Evolutionary conservation across 345 rosid species (phyloP).

Genomic region (Salix suchowensis): DNA sequence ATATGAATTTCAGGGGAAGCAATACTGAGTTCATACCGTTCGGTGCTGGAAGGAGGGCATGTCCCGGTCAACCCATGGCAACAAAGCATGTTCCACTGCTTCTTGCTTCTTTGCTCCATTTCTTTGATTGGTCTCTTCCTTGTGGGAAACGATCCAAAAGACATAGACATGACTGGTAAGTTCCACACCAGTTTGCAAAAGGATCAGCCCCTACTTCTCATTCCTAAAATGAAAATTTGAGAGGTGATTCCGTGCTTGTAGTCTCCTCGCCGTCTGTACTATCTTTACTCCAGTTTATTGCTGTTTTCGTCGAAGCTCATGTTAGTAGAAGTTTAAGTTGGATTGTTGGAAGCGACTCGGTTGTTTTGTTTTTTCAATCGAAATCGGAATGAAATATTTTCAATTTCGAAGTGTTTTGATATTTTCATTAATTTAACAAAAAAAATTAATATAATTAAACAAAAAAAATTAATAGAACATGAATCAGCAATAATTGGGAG

Average conservation of each 20-base stretch:
- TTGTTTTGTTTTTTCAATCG: too few relatives aligned
- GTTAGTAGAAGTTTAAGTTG: too few relatives aligned
- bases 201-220: slow-evolving; percentile 16
- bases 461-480: too few relatives aligned
- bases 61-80: slow-evolving; percentile 25
- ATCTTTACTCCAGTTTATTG: too few relatives aligned
- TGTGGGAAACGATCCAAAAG: background rate
- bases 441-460: too few relatives aligned
- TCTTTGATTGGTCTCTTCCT: slow-evolving; percentile 26
- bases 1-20: slow-evolving; percentile 17
- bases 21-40: slow-evolving; percentile 25
- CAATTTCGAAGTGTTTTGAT: too few relatives aligned
- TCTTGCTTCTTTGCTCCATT: slow-evolving; percentile 17
- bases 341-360: too few relatives aligned
- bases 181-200: slow-evolving; percentile 15
- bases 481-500: too few relatives aligned
- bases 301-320: too few relatives aligned
- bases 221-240: background rate
- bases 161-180: slow-evolving; percentile 15
- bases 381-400: too few relatives aligned
- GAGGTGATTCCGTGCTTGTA: background rate
- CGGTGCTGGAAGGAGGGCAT: slow-evolving; percentile 28
- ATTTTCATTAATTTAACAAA: too few relatives aligned
- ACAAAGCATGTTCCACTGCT: slow-evolving; percentile 21
- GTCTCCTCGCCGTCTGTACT: background rate